Base-by-base conservation (phyloP, 2,329 filamentous ascomycete species). In the Niveomyces coronatus region DNA sequence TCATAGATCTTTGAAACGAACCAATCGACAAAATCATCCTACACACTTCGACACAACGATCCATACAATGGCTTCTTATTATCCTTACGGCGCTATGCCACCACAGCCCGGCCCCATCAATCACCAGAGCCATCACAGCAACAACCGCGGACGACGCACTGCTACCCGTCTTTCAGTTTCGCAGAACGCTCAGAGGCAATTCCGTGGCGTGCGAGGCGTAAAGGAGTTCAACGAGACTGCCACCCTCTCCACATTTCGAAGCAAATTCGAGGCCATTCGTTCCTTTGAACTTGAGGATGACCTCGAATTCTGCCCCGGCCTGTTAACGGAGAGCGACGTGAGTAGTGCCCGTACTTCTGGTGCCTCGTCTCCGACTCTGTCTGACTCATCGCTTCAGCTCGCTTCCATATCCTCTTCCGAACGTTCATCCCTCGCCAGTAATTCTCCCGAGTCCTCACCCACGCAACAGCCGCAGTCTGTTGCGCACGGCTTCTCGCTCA, bases 251-350 rank as follows among this genome's bases (percentile, higher is more conserved):
- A 77, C 79, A 45, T 95, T 94, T 67, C 83, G 89, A 50, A 77
- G 77, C 49, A 81, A 87, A 55, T 94, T 94, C 51, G 88, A 96
- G 65, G 84, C 86, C 47, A 86, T 85, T 43, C 79, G 87, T 43
- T 94, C 88, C 9, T 96, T 96, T 55, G 89, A 96, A 51, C 73
- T 96, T 45, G 89, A 95, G 55, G 89, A 96, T 58, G 89, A 96
- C 59, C 74, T 94, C 65, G 82, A 94, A 62, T 96, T 96, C 63
- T 95, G 88, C 64, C 89, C 89, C 46, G 79, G 82, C 58, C 74
- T 96, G 50, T 70, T 96, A 67, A 94, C 87, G 24, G 88, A 95
- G 65, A 87, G 76, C 63, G 87, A 94, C 77, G 87, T 94, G 79
- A 74, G 74, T 76, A 49, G 35, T 20, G 35, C 36, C 31, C 30